Base-by-base conservation (phyloP, 768 basidiomycete species). In the Mycena galericulata region DNA sequence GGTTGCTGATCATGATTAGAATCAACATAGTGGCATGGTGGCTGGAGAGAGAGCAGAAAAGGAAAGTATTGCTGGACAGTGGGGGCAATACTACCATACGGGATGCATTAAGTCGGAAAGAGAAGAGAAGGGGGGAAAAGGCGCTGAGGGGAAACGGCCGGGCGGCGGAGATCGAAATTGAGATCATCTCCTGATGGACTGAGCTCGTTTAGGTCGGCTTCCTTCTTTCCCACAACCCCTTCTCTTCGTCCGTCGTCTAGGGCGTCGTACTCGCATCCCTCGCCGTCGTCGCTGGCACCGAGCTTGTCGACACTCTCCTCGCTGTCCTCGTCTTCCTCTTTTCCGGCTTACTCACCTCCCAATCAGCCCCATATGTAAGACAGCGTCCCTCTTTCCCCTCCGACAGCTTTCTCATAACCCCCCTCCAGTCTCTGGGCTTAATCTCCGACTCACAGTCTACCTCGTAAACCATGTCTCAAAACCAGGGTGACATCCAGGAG, bases 401-500 rank as follows among this genome's bases (percentile, higher is more conserved):
- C 53, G 46, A 40, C 67, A 20, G 43, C 56, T 46, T 68, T 18
- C 58, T 40, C 61, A 62, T 26, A 40, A 32, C 40, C 24, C 46
- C 43, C 30, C 54, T 51, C 22, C 51, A 65, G 56, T 50, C 41
- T 36, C 36, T 20, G 54, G 68, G 63, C 63, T 36, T 36, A 40
- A 18, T 70, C 47, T 55, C 30, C 57, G 34, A 38, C 51, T 58
- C 56, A 40, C 61, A 65, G 26, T 41, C 36, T 56, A 63, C 41
- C 56, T 56, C 65, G 38, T 46, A 70, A 74, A 77, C 69, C 73
- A 94, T 94, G 93, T 90, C 93, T 75, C 92, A 93, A 85, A 86
- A 85, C 65, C 91, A 91, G 81, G 88, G 89, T 79, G 93, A 95
- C 78, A 93, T 95, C 74, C 93, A 95, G 79, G 93, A 95, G 83